These are phyloP conservation scores for Eimeria acervulina DNA, from an alignment of 169 alveolate genomes.

Conservation along the genomic window DNA sequence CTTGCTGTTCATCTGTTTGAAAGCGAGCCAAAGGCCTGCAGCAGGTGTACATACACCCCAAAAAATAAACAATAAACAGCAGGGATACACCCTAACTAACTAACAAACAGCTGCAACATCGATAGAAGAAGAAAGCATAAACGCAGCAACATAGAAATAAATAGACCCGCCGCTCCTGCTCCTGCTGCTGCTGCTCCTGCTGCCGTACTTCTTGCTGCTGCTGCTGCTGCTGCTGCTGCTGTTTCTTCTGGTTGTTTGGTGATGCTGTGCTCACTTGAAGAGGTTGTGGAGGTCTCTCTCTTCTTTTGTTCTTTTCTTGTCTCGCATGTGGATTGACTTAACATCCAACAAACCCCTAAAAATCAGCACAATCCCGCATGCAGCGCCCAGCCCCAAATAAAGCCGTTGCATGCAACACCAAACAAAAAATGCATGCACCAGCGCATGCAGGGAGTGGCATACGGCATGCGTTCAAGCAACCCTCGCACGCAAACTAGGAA, in stretches of 20 bases:
- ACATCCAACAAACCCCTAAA: constrained; percentile 93
- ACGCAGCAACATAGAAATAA: neutral
- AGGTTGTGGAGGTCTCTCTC: constrained; percentile 94
- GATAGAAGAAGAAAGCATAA: neutral
- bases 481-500: neutral
- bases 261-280: constrained; percentile 67
- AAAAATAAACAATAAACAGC: neutral
- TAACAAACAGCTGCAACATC: neutral
- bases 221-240: constrained; percentile 33
- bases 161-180: neutral
- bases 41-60: neutral
- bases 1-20: constrained; percentile 94
- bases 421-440: too few relatives aligned
- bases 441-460: too few relatives aligned
- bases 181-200: neutral
- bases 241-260: neutral
- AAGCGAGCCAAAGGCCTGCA: constrained; percentile 92
- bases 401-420: too few relatives aligned
- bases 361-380: neutral
- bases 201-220: neutral
- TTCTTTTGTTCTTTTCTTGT: constrained; percentile 93
- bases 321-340: constrained; percentile 93
- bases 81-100: neutral
- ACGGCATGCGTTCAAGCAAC: too few relatives aligned
- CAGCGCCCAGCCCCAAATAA: neutral